phyloP scores from a whole-genome alignment of 2,329 filamentous ascomycete species.

The Cladobotryum mycophilum region DNA sequence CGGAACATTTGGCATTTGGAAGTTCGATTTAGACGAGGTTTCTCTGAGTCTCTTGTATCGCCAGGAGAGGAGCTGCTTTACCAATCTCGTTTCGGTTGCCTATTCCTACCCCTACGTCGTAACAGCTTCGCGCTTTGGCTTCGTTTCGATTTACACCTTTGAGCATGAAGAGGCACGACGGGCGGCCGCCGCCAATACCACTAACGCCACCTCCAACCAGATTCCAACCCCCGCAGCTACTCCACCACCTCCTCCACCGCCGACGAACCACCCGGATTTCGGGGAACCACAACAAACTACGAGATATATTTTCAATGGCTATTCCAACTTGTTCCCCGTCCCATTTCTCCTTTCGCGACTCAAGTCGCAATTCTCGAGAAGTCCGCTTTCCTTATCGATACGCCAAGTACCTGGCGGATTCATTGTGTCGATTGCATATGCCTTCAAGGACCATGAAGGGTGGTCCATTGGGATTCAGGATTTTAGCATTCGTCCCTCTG shows the following conservation, averaged over 20 bases:
- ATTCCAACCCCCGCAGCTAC: no score
- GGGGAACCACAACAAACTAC: no score
- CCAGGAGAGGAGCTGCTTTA: conserved; percentile 57
- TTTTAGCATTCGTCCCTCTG: conserved; percentile 52
- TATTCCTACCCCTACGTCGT: conserved; percentile 70
- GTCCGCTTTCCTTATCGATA: conserved; percentile 77
- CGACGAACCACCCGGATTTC: no score
- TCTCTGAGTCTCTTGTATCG: conserved; percentile 47
- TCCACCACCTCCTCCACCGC: no score
- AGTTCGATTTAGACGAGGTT: conserved; percentile 40
- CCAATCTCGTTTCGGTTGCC: conserved; percentile 63
- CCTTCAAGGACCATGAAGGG: conserved; percentile 68
- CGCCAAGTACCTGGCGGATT: conserved; percentile 58
- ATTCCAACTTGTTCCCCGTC: conserved; percentile 12
- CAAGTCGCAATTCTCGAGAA: conserved; percentile 70
- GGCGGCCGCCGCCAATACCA: neutral
- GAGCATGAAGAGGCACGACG: conserved; percentile 18
- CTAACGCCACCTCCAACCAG: no score
- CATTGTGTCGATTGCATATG: conserved; percentile 82
- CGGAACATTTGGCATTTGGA: conserved; percentile 67
- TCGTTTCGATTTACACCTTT: conserved; percentile 72
- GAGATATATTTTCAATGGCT: no score
- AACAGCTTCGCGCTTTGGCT: conserved; percentile 67
- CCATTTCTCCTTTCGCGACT: conserved; percentile 64
- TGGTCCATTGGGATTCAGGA: conserved; percentile 95